These are phyloP conservation scores for Leucocoprinus birnbaumii DNA, from an alignment of 768 basidiomycete genomes.

Conservation along the genomic window DNA sequence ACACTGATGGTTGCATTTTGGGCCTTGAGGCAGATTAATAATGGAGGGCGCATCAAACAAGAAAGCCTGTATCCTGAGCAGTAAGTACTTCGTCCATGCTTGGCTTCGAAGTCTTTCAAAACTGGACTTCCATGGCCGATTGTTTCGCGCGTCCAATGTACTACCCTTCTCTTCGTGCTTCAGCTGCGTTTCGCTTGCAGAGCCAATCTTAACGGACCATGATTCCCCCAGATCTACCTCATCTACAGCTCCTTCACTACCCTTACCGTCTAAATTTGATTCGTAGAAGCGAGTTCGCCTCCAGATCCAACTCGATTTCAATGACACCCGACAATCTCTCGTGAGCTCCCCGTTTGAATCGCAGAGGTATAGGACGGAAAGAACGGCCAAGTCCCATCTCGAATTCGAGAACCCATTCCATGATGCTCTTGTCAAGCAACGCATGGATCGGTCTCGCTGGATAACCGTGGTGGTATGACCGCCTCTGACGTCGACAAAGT, in stretches of 20 bases:
- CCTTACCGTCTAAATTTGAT: slow-evolving; percentile 1
- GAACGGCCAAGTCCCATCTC: not conserved
- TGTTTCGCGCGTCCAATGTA: not conserved
- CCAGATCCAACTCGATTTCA: not conserved
- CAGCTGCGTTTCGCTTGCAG: not conserved
- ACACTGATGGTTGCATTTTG: slow-evolving; percentile 8
- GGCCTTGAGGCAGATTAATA: slow-evolving; percentile 5
- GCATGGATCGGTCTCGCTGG: not conserved
- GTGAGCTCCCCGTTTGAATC: not conserved
- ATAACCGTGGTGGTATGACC: slow-evolving; percentile 4
- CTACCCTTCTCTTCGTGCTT: not conserved
- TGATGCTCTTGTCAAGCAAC: not conserved
- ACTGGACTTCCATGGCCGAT: slow-evolving; percentile 1
- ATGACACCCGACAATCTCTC: not conserved
- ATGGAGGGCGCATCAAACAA: not conserved
- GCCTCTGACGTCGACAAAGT: not conserved
- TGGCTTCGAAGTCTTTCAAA: not conserved
- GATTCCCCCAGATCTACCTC: not conserved
- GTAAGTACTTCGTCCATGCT: slow-evolving; percentile 1
- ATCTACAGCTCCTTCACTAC: not conserved
- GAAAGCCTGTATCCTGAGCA: not conserved
- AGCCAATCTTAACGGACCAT: slow-evolving; percentile 7
- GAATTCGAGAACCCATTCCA: not conserved
- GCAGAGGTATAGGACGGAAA: not conserved
- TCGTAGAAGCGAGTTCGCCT: not conserved